Conservation (phyloP, 2,329 filamentous ascomycete genomes). For the Diplocarpon rosae region DNA sequence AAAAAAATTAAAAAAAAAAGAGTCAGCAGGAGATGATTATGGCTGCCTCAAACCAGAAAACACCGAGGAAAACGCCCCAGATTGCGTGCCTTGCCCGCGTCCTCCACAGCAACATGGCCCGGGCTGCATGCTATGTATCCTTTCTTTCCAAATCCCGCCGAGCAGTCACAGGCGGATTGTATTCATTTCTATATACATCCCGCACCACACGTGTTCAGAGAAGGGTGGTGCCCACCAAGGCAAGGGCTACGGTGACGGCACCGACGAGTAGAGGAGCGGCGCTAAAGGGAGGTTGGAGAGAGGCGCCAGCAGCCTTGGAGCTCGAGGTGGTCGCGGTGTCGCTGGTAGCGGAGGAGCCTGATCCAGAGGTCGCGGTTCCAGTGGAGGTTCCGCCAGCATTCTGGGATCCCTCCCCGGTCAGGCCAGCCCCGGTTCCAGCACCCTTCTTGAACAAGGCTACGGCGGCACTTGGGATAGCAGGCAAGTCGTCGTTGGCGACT, state of each 20-base stretch:
- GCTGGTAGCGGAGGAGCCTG: constrained; percentile 18
- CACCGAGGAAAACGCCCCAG: no score
- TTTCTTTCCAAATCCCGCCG: no score
- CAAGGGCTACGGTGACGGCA: constrained; percentile 13
- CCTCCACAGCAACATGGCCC: no score
- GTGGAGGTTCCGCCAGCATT: constrained; percentile 22
- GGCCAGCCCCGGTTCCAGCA: constrained; percentile 34
- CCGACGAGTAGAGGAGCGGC: constrained; percentile 13
- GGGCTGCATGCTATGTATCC: no score
- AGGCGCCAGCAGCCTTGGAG: constrained; percentile 8
- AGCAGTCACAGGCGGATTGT: neutral
- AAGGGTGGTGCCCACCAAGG: constrained; percentile 16
- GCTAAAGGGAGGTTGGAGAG: constrained; percentile 8
- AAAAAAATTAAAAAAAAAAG: no score
- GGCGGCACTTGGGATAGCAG: constrained; percentile 35
- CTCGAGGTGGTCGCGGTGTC: constrained; percentile 5
- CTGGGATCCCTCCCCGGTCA: constrained; percentile 27
- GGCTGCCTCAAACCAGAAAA: no score
- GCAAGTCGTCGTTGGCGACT: constrained; percentile 34
- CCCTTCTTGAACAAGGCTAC: constrained; percentile 35
- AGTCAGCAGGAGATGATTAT: no score
- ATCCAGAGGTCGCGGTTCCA: constrained; percentile 22
- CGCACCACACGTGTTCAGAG: constrained; percentile 7
- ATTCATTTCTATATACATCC: neutral
- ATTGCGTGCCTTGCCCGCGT: no score